Conservation (phyloP, 2,329 filamentous ascomycete species). For the Lomentospora prolificans region DNA sequence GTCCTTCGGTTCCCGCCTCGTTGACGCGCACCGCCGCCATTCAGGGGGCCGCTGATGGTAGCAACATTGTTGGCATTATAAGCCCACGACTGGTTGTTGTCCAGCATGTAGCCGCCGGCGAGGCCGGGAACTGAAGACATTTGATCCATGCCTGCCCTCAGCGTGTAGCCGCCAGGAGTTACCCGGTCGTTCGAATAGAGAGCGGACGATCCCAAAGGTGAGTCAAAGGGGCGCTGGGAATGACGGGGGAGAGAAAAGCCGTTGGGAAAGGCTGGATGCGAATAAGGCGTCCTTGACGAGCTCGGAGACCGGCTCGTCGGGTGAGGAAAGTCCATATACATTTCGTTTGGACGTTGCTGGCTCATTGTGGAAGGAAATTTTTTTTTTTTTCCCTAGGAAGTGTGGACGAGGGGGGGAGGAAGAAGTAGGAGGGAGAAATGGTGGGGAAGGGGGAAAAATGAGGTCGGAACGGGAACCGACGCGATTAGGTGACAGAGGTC, state of each 20-base stretch:
- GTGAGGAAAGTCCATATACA: slow-evolving; percentile 58
- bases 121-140: slow-evolving; percentile 28
- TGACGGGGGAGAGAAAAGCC: slow-evolving; percentile 33
- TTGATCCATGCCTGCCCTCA: slow-evolving; percentile 44
- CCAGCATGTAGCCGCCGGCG: slow-evolving; percentile 35
- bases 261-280: slow-evolving; percentile 36
- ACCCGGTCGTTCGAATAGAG: slow-evolving; percentile 61
- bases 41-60: slow-evolving; percentile 53
- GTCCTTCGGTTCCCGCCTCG: slow-evolving; percentile 44
- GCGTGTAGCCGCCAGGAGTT: slow-evolving; percentile 45
- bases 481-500: neutral
- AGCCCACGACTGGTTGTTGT: slow-evolving; percentile 70
- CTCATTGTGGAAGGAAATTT: slow-evolving; percentile 27
- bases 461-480: slow-evolving; percentile 1
- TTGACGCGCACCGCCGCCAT: slow-evolving; percentile 46
- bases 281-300: slow-evolving; percentile 53
- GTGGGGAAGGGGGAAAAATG: neutral
- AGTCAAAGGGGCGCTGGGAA: slow-evolving; percentile 70
- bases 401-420: neutral
- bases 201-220: slow-evolving; percentile 49
- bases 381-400: neutral
- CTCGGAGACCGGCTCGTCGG: slow-evolving; percentile 56
- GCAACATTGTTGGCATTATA: slow-evolving; percentile 58
- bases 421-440: neutral
- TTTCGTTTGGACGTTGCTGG: slow-evolving; percentile 48